Evolutionary conservation across 73 alveolate genomes (phyloP), one percentile per base, ranked within the genome.

Genomic region (Paramecium biaurelia): DNA sequence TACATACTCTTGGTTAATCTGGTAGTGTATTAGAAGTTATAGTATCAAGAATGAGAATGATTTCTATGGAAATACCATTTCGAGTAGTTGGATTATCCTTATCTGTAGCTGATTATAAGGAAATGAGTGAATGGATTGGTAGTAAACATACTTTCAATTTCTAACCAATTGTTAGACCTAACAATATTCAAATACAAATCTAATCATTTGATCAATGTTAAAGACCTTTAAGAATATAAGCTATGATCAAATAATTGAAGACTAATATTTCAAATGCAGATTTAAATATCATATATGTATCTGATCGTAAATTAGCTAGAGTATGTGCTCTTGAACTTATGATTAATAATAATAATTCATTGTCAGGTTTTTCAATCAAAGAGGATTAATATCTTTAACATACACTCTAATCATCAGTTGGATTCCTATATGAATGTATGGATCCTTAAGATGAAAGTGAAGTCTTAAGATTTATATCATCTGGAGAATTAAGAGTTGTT

Each of bases 71-170:
- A 70, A 92, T 67, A 38, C 92, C 95, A 10, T 93, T 96, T 63
- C 92, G 99, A 58, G 92, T 98, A 59, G 94, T 98, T 70, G 99
- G 96, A 23, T 86, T 98, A 32, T 95, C 98, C 2, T 76, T 96
- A 47, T 95, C 99, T 0, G 88, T 98, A 23, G 98, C 99, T 5
- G 98, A 98, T 85, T 95, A 98, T 72, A 93, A 92, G 92, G 99
- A 96, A 76, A 79, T 97, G 84, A 96, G 97, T n/a, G 96, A 95
- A 9, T 96, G 99, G 98, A 93, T 95, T 20, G 96, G 93, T 18
- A 95, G 93, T 26, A 92, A 92, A 85, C 93, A 94, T 35, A 90
- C 95, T 20, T 96, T 92, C 94, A 97, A 96, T 92, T 96, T 95
- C 92, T 88, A 86, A 38, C 98, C 98, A 20, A 92, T 92, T 35